These are phyloP conservation scores for Amorphotheca resinae DNA, from an alignment of 495 filamentous ascomycete genomes.

Conservation along the genomic window DNA sequence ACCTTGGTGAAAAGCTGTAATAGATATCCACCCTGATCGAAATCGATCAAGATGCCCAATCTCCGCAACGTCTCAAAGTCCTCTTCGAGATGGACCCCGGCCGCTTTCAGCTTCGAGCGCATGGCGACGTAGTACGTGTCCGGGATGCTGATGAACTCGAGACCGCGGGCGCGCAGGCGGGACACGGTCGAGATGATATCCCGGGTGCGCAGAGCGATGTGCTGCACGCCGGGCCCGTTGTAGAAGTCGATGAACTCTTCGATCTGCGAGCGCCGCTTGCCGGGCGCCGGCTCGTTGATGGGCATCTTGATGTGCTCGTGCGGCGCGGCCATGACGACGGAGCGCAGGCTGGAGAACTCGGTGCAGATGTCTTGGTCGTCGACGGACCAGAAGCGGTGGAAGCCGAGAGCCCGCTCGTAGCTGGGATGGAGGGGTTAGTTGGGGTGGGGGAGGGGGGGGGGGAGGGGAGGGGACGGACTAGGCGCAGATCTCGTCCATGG, in stretches of 20 bases:
- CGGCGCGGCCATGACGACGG: conserved; percentile 77
- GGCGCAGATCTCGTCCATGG: conserved; percentile 72
- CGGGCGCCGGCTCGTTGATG: conserved; percentile 87
- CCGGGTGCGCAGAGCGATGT: conserved; percentile 70
- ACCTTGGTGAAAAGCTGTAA: conserved; percentile 77
- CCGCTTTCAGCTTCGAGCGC: conserved; percentile 40
- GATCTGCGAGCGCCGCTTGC: conserved; percentile 79
- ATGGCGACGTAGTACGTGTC: conserved; percentile 72
- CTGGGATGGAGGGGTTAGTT: too few species aligned
- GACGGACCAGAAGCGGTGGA: conserved; percentile 91
- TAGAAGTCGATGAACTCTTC: conserved; percentile 89
- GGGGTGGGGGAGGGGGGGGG: too few species aligned
- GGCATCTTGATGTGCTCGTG: conserved; percentile 86
- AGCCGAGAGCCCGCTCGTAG: conserved; percentile 79
- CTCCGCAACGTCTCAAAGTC: conserved; percentile 59
- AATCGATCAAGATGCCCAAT: conserved; percentile 79
- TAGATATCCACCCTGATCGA: conserved; percentile 79
- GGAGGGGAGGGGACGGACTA: too few species aligned
- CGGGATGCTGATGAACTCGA: conserved; percentile 83
- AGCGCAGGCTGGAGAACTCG: conserved; percentile 74
- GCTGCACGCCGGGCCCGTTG: conserved; percentile 75
- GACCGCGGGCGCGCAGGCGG: conserved; percentile 62
- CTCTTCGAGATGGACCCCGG: conserved; percentile 49
- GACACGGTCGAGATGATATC: conserved; percentile 66
- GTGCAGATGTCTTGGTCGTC: conserved; percentile 82